Conservation (phyloP, 2,329 filamentous ascomycete genomes). For the Arachnomyces sp. region DNA sequence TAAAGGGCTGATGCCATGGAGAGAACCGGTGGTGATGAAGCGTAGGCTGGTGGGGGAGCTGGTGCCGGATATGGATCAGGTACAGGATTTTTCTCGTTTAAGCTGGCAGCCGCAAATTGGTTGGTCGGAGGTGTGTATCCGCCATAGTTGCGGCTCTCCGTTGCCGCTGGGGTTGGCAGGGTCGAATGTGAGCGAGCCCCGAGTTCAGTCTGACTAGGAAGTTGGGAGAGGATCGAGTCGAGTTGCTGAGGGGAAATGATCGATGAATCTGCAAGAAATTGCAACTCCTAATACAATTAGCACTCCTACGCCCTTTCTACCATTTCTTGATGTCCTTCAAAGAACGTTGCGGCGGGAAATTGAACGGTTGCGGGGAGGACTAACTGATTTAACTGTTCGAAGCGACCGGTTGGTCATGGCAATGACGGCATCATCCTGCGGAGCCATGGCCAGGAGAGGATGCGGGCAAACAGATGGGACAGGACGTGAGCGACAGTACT, state of each 20-base stretch:
- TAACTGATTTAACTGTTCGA: slow-evolving; percentile 75
- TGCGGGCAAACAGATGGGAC: background rate
- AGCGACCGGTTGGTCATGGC: slow-evolving; percentile 74
- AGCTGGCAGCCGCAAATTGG: slow-evolving; percentile 29
- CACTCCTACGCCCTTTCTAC: too few relatives aligned
- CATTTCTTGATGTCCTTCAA: background rate
- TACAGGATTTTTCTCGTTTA: slow-evolving; percentile 35
- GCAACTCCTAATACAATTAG: slow-evolving; percentile 60
- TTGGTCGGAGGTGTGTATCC: slow-evolving; percentile 30
- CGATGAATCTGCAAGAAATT: slow-evolving; percentile 74
- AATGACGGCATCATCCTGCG: slow-evolving; percentile 29
- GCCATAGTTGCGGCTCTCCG: slow-evolving; percentile 18
- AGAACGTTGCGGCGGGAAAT: slow-evolving; percentile 4
- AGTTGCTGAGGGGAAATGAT: slow-evolving; percentile 69
- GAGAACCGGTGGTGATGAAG: slow-evolving; percentile 47
- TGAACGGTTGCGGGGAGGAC: slow-evolving; percentile 19
- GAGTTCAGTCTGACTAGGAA: slow-evolving; percentile 63
- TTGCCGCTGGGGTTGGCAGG: slow-evolving; percentile 18
- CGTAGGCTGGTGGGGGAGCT: slow-evolving; percentile 44
- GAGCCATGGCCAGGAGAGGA: slow-evolving; percentile 22
- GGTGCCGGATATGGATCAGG: slow-evolving; percentile 36
- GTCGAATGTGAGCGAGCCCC: slow-evolving; percentile 27
- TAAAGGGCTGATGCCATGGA: slow-evolving; percentile 74
- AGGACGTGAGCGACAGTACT: slow-evolving; percentile 4
- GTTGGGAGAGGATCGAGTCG: slow-evolving; percentile 62